Conservation (phyloP, 441 rosid species). For the Populus hybrid region DNA sequence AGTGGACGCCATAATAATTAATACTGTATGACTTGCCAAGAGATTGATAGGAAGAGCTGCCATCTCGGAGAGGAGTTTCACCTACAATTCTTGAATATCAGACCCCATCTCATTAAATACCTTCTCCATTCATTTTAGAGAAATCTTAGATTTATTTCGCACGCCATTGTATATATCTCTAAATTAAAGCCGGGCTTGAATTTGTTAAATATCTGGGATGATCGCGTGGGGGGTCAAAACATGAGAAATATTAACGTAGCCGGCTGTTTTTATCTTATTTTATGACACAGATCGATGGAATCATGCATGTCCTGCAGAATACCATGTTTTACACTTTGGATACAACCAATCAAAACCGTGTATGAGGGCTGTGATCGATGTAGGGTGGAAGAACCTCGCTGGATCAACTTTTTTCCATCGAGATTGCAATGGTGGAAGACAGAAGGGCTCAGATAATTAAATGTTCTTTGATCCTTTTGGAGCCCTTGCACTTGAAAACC, state of each 20-base stretch:
- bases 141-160: slow-evolving; percentile 3
- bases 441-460: slow-evolving; percentile 26
- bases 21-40: slow-evolving; percentile 1
- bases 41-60: slow-evolving; percentile 7
- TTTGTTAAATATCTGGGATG: no score
- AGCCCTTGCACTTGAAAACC: neutral
- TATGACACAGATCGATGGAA: neutral
- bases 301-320: neutral
- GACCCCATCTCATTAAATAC: slow-evolving; percentile 27
- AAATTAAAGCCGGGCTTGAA: no score
- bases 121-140: neutral
- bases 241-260: neutral
- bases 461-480: neutral
- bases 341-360: slow-evolving; percentile 9
- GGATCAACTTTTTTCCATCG: slow-evolving; percentile 1
- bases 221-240: no score
- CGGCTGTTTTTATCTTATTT: no score
- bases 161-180: no score
- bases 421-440: slow-evolving; percentile 16
- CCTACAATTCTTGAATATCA: slow-evolving; percentile 19
- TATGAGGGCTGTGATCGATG: neutral
- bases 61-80: slow-evolving; percentile 10
- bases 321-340: no score
- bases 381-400: neutral
- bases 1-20: neutral